phyloP scores from a whole-genome alignment of 2,329 filamentous ascomycete genomes.

The Penicillium brasilianum region DNA sequence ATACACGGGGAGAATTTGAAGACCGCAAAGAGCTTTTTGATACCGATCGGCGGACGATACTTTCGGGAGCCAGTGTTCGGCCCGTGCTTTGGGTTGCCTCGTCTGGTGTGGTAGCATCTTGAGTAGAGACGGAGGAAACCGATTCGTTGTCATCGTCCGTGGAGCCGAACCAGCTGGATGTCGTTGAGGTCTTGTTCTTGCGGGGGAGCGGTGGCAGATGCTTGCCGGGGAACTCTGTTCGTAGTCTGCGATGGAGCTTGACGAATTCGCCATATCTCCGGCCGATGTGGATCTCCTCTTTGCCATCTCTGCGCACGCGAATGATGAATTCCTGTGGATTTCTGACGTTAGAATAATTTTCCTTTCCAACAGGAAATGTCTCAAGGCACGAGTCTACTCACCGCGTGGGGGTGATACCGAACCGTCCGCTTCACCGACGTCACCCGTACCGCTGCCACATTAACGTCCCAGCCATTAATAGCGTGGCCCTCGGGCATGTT shows the following conservation, averaged over 20 bases:
- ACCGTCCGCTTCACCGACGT: constrained; percentile 83
- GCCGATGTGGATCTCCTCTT: constrained; percentile 78
- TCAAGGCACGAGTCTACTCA: constrained; percentile 54
- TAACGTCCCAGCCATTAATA: constrained; percentile 96
- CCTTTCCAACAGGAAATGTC: no score
- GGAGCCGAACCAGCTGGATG: constrained; percentile 63
- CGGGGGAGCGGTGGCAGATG: constrained; percentile 83
- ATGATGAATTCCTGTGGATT: constrained; percentile 81
- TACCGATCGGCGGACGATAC: constrained; percentile 31
- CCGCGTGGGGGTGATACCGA: constrained; percentile 87
- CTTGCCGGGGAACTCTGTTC: constrained; percentile 87
- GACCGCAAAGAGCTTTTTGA: constrained; percentile 40
- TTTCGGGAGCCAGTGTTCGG: constrained; percentile 39
- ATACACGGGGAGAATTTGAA: constrained; percentile 39
- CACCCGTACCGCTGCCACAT: constrained; percentile 86
- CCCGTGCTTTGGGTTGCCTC: constrained; percentile 39
- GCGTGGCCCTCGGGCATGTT: constrained; percentile 89
- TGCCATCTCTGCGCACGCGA: constrained; percentile 77
- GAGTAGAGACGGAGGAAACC: constrained; percentile 77
- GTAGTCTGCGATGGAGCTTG: constrained; percentile 76
- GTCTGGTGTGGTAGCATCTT: constrained; percentile 56
- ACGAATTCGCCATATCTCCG: constrained; percentile 88
- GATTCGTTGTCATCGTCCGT: constrained; percentile 76
- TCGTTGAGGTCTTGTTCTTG: constrained; percentile 84
- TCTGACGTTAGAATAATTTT: background rate